Percentiles rank a stretch among this genome's conserved stretches.
These are phyloP conservation scores for Annona squamosa DNA, from an alignment of 164 flowering plant species.

Conservation along the genomic window DNA sequence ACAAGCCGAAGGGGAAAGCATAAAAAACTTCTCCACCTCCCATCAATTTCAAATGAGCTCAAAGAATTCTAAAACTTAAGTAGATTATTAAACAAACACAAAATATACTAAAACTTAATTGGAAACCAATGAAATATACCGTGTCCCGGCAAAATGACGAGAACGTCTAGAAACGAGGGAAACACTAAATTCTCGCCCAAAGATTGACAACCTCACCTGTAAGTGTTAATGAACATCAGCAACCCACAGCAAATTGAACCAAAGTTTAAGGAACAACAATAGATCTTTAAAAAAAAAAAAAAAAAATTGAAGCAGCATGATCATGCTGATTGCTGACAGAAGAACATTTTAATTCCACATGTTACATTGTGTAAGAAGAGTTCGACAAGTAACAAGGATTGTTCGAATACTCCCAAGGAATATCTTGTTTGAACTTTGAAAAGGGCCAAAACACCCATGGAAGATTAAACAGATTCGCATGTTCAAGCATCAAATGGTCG, in stretches of 20 bases:
- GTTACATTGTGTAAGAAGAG: not conserved
- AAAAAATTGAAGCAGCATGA: not conserved
- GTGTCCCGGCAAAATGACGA: constrained; percentile 98
- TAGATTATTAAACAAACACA: not conserved
- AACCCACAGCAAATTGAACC: not conserved
- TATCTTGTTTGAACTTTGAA: not conserved
- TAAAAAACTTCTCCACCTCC: too few species aligned
- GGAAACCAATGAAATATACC: constrained; percentile 37
- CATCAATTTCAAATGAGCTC: too few species aligned
- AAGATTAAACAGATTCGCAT: too few species aligned
- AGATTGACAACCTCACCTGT: constrained; percentile 78
- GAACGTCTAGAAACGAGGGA: constrained; percentile 83
- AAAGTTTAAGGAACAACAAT: too few species aligned
- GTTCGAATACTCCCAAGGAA: not conserved
- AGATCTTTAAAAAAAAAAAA: too few species aligned
- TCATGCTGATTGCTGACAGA: not conserved
- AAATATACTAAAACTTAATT: not conserved
- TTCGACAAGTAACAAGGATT: not conserved
- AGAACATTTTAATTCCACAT: not conserved
- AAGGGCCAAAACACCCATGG: too few species aligned
- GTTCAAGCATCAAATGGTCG: too few species aligned
- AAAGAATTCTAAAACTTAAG: too few species aligned
- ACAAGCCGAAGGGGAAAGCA: too few species aligned
- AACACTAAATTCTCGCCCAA: constrained; percentile 89
- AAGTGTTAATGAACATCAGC: constrained; percentile 6